These are phyloP conservation scores for Penicillium salamii DNA, from an alignment of 495 filamentous ascomycete genomes.

Conservation along the genomic window DNA sequence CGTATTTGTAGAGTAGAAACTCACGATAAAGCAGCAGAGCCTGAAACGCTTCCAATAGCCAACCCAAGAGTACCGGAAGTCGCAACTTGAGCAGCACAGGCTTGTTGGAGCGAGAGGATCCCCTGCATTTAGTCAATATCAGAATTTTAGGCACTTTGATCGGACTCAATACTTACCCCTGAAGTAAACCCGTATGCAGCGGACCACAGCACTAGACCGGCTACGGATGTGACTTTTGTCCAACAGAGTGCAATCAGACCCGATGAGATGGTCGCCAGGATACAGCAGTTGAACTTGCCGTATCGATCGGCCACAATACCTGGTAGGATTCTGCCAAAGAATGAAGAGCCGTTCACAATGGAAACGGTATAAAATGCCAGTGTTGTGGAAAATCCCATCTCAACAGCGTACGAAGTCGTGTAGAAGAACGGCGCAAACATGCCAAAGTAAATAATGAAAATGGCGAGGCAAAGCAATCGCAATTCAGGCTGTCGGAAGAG, in stretches of 20 bases:
- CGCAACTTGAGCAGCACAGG: conserved; percentile 37
- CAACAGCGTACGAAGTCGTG: conserved; percentile 33
- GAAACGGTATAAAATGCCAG: conserved; percentile 44
- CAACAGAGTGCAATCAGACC: conserved; percentile 46
- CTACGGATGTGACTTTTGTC: conserved; percentile 33
- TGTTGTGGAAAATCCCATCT: conserved; percentile 31
- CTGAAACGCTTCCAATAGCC: conserved; percentile 32
- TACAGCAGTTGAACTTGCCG: conserved; percentile 68
- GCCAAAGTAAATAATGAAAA: conserved; percentile 45
- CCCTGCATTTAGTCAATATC: conserved; percentile 20
- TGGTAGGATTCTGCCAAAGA: conserved; percentile 38
- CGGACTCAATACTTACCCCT: conserved; percentile 33
- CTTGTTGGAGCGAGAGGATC: conserved; percentile 41
- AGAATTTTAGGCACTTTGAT: neutral
- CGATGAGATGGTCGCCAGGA: conserved; percentile 54
- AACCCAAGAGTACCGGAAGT: conserved; percentile 29
- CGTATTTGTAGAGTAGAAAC: neutral
- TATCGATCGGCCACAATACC: conserved; percentile 66
- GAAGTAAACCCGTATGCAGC: conserved; percentile 40
- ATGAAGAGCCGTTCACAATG: conserved; percentile 46
- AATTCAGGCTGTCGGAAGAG: conserved; percentile 29
- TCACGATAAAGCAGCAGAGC: conserved; percentile 36
- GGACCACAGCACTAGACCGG: conserved; percentile 34
- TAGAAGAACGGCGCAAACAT: conserved; percentile 50
- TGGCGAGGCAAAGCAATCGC: conserved; percentile 45